A percentile compares a stretch with the other conserved stretches of the same genome.
phyloP scores from a whole-genome alignment of 1,284 basidiomycete genomes.

The Sanghuangporus sanghuang region DNA sequence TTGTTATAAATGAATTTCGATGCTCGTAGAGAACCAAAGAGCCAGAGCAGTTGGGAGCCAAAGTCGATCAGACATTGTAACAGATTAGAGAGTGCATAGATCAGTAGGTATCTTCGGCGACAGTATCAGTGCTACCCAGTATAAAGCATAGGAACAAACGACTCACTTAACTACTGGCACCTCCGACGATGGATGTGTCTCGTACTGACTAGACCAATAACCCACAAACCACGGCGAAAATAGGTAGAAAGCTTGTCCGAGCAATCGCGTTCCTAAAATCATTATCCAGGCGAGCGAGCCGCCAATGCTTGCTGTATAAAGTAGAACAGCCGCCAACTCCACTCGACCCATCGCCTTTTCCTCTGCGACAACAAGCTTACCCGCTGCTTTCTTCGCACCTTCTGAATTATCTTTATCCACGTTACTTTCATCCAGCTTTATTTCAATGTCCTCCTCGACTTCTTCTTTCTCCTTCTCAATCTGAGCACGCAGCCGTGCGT shows the following conservation, averaged over 20 bases:
- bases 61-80: neutral
- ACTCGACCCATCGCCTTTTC: slow-evolving; percentile 39
- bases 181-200: slow-evolving; percentile 25
- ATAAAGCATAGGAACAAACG: slow-evolving; percentile 22
- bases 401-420: neutral
- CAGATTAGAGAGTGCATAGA: slow-evolving; percentile 29
- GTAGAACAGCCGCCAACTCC: slow-evolving; percentile 23
- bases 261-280: neutral
- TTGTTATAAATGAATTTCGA: slow-evolving; percentile 1
- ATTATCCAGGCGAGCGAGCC: slow-evolving; percentile 16
- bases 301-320: slow-evolving; percentile 17
- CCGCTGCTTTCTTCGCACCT: slow-evolving; percentile 19
- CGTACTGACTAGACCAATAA: slow-evolving; percentile 35
- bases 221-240: slow-evolving; percentile 33
- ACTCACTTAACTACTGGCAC: slow-evolving; percentile 38
- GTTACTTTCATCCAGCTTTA: slow-evolving; percentile 3
- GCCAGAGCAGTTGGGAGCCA: neutral
- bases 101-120: slow-evolving; percentile 19
- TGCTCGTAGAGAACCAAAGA: slow-evolving; percentile 1
- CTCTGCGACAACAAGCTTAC: slow-evolving; percentile 34
- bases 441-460: slow-evolving; percentile 15
- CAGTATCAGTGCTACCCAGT: neutral
- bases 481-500: slow-evolving; percentile 20
- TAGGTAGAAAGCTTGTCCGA: neutral
- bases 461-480: slow-evolving; percentile 19